These are phyloP conservation scores for Dioscorea alata DNA, from an alignment of 106 monocot genomes.

Conservation along the genomic window DNA sequence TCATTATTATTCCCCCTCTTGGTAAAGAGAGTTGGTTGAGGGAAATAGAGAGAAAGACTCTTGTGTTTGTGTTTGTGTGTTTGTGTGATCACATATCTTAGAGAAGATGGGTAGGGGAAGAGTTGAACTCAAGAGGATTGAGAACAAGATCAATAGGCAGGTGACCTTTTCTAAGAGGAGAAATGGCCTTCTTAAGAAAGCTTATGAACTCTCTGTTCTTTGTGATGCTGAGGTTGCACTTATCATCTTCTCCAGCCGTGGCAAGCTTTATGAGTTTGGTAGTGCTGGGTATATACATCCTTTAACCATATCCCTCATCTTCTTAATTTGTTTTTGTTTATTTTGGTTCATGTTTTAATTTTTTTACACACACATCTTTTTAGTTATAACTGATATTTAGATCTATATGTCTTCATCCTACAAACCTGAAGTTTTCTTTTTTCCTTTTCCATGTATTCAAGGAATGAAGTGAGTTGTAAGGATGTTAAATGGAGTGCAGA, in stretches of 20 bases:
- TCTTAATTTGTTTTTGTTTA: background rate
- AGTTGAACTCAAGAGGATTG: conserved; percentile 47
- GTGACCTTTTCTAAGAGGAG: conserved; percentile 71
- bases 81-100: background rate
- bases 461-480: background rate
- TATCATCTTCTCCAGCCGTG: conserved; percentile 69
- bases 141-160: conserved; percentile 52
- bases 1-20: conserved; percentile 2
- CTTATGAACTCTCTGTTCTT: conserved; percentile 50
- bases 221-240: conserved; percentile 45
- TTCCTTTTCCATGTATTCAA: background rate
- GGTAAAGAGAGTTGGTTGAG: background rate
- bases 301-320: background rate
- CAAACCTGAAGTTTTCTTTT: background rate
- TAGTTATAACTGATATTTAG: background rate
- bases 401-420: background rate
- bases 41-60: background rate
- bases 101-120: conserved; percentile 32
- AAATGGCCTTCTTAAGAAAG: conserved; percentile 73
- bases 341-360: background rate
- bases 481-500: background rate
- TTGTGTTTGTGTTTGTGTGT: background rate
- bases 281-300: conserved; percentile 28
- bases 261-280: conserved; percentile 68
- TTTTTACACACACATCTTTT: too few relatives aligned